Conservation (phyloP, 257 asterid genomes). For the Nyctanthes arbortristis region DNA sequence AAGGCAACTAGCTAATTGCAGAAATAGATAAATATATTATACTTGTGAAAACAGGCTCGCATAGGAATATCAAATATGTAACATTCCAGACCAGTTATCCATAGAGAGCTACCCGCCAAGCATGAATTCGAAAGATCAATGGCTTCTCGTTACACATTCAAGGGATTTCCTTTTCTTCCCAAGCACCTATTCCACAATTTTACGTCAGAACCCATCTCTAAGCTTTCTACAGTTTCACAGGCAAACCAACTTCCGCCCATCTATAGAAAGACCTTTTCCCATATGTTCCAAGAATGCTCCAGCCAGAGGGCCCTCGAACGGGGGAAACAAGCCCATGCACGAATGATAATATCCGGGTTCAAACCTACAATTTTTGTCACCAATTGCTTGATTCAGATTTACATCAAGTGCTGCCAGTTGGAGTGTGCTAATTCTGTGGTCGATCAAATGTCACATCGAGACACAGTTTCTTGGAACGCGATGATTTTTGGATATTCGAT, state of each 20-base stretch:
- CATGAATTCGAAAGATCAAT: conserved; percentile 50
- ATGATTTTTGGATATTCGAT: conserved; percentile 64
- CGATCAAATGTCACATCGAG: conserved; percentile 66
- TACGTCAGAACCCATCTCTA: background rate
- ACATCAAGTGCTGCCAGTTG: conserved; percentile 50
- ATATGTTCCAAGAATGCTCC: conserved; percentile 71
- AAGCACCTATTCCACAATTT: conserved; percentile 24
- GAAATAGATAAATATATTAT: no score
- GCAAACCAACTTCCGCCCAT: conserved; percentile 24
- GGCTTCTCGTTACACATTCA: conserved; percentile 43
- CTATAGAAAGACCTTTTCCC: conserved; percentile 58
- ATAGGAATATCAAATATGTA: no score
- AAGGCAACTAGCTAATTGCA: no score
- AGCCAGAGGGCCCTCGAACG: conserved; percentile 42
- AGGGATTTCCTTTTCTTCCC: conserved; percentile 28
- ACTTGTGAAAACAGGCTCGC: no score
- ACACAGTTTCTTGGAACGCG: conserved; percentile 70
- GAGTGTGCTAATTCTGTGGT: conserved; percentile 61
- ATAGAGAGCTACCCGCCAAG: conserved; percentile 36
- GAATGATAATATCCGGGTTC: conserved; percentile 66
- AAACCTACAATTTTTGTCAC: conserved; percentile 69
- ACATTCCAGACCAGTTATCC: no score
- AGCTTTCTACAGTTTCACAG: conserved; percentile 33
- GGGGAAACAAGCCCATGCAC: conserved; percentile 76
- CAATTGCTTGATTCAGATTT: conserved; percentile 74